Evolutionary conservation across 306 rosid genomes (phyloP), one percentile per base, ranked within the genome.

Genomic region (Vicia faba): DNA sequence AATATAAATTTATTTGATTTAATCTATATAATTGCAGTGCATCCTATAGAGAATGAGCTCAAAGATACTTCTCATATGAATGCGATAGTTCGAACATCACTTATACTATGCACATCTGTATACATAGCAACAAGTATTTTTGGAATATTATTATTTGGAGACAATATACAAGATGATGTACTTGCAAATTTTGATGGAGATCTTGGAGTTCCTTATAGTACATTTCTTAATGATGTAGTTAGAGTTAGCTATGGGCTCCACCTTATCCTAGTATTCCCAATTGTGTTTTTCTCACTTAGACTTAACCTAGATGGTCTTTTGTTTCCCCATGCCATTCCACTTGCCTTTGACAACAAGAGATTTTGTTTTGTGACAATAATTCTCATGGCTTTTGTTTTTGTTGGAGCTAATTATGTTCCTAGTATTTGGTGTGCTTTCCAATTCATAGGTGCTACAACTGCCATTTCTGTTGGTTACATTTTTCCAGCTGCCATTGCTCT

Each of bases 351-450:
- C 69, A 70, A 84, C 53, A 71, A 14, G 29, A 84, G 96, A 77
- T 88, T 86, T 76, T 76, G 69, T 72, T 71, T 69, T 16, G 70
- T 84, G n/a, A 86, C 92, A 5, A 59, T 69, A 68, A 64, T 75
- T 64, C 85, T 89, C 64, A 66, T 84, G 85, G 73, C 75, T 31
- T 78, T 84, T 56, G 69, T 89, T 61, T 89, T 83, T 77, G n/a
- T 70, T 68, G 92, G 88, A 51, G 90, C 92, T 62, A 84, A 84
- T 78, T 86, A 77, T 74, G 85, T 89, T 38, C 88, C 90, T 31
- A 89, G 83, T 68, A 86, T 89, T 46, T 89, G 91, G 96, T 87
- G 83, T 68, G 96, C 96, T n/a, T 86, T 86, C 44, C 96, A 89
- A 81, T 78, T 86, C 76, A 86, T 90, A 36, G 96, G 92, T 25